Conservation (phyloP, 1,139 yeast species). For the Yamadazyma diospyri region DNA sequence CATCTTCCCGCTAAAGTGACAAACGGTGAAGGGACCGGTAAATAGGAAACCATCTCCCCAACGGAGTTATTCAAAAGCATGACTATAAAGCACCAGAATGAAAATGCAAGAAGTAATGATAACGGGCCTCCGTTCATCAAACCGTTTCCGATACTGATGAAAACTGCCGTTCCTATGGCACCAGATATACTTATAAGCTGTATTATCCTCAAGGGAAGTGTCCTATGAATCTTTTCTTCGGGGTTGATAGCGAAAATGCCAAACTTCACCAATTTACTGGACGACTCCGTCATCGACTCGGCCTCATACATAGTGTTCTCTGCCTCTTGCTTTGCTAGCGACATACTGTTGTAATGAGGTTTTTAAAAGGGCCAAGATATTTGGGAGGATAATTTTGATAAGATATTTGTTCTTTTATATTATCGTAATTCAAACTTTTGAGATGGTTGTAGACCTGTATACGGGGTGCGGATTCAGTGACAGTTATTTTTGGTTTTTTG, state of each 20-base stretch:
- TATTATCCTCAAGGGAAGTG: slow-evolving; percentile 3
- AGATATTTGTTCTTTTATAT: background rate
- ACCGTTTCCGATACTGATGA: slow-evolving; percentile 35
- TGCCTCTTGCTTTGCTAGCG: background rate
- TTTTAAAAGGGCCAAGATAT: too few species aligned
- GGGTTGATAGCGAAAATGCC: slow-evolving; percentile 6
- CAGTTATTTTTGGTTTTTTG: slow-evolving; percentile 3
- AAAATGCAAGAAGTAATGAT: slow-evolving; percentile 37
- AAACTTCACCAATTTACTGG: slow-evolving; percentile 1
- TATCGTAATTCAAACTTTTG: background rate
- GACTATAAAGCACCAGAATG: slow-evolving; percentile 49
- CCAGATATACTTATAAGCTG: slow-evolving; percentile 22
- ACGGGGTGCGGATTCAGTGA: background rate
- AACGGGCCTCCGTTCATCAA: slow-evolving; percentile 44
- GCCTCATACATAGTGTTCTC: background rate
- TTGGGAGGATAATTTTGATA: too few species aligned
- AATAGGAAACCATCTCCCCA: slow-evolving; percentile 69
- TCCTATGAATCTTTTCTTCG: slow-evolving; percentile 7
- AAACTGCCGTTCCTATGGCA: slow-evolving; percentile 30
- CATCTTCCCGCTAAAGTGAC: slow-evolving; percentile 50
- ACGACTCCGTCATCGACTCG: background rate
- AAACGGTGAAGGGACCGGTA: slow-evolving; percentile 66
- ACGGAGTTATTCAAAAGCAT: slow-evolving; percentile 61
- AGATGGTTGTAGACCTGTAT: background rate
- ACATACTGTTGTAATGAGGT: background rate